Evolutionary conservation across 1,284 basidiomycete species (phyloP).

Genomic region (Sphaerobolus stellatus): DNA sequence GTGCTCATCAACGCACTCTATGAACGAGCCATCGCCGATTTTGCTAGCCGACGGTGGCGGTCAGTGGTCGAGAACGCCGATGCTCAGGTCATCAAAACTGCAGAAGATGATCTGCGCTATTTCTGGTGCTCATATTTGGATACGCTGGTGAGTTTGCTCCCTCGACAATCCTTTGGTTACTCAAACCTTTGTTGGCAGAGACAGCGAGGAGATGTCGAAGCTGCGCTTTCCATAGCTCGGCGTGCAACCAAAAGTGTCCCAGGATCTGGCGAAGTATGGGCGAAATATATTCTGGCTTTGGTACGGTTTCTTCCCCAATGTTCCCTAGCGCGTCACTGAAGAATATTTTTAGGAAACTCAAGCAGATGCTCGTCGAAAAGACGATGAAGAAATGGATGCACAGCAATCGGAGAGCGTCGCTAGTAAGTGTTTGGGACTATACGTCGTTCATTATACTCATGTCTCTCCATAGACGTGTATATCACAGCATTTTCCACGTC

Average conservation of each 20-base stretch:
- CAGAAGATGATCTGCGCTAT: slow-evolving; percentile 55
- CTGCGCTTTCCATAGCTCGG: slow-evolving; percentile 42
- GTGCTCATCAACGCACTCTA: slow-evolving; percentile 62
- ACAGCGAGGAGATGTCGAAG: slow-evolving; percentile 41
- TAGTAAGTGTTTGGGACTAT: slow-evolving; percentile 20
- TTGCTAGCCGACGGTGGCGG: slow-evolving; percentile 36
- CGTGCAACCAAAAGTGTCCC: slow-evolving; percentile 69
- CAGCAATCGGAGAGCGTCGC: slow-evolving; percentile 36
- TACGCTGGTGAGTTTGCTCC: slow-evolving; percentile 42
- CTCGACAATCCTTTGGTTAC: not conserved
- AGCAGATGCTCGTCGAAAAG: slow-evolving; percentile 19
- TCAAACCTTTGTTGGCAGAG: slow-evolving; percentile 38
- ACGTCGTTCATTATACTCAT: slow-evolving; percentile 1
- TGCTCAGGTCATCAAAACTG: slow-evolving; percentile 47
- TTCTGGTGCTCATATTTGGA: slow-evolving; percentile 70
- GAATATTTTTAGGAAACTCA: slow-evolving; percentile 39
- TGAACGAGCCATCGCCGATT: slow-evolving; percentile 77
- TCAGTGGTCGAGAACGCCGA: slow-evolving; percentile 17
- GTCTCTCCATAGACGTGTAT: slow-evolving; percentile 48
- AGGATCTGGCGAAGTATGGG: slow-evolving; percentile 68
- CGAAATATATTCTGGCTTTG: slow-evolving; percentile 66
- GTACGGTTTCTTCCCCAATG: slow-evolving; percentile 41
- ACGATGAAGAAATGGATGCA: slow-evolving; percentile 30
- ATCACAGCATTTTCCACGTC: slow-evolving; percentile 54
- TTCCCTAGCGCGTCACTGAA: not conserved